Evolutionary conservation across 2,329 filamentous ascomycete genomes (phyloP).

Genomic region (Lecanosticta acicola): DNA sequence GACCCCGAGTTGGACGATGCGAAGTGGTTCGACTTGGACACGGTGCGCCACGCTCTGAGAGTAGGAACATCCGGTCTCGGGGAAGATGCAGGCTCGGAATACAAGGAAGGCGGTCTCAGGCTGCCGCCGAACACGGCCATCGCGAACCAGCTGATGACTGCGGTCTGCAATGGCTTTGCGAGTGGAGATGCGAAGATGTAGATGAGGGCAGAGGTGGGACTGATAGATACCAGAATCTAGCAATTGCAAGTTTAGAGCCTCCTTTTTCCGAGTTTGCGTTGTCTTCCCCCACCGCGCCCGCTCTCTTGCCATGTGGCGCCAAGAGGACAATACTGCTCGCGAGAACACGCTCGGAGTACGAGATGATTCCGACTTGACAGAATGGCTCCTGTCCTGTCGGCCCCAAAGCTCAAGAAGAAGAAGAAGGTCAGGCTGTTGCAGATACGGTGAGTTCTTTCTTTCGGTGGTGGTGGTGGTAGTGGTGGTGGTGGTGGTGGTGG

Average conservation of each 20-base stretch:
- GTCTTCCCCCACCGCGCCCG: no score
- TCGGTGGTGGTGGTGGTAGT: no score
- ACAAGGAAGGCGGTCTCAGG: conserved; percentile 70
- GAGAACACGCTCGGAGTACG: no score
- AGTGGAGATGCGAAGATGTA: conserved; percentile 45
- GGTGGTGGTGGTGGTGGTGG: no score
- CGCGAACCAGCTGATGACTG: conserved; percentile 78
- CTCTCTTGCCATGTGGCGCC: no score
- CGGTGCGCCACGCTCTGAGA: conserved; percentile 68
- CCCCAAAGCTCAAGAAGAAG: no score
- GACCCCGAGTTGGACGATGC: conserved; percentile 89
- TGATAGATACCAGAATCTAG: not conserved
- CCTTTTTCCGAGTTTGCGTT: not conserved
- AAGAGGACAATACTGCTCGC: no score
- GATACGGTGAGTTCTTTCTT: no score
- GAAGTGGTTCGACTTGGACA: conserved; percentile 78
- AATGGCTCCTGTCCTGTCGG: no score
- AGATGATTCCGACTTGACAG: no score
- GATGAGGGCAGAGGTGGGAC: not conserved
- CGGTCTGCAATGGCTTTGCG: conserved; percentile 71
- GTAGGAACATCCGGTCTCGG: conserved; percentile 63
- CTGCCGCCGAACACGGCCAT: conserved; percentile 85
- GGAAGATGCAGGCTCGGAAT: conserved; percentile 57
- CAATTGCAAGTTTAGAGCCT: not conserved
- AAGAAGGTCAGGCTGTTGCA: no score